A percentile compares a stretch with the other conserved stretches of the same genome.
Conservation (phyloP, 768 basidiomycete species). For the Lactarius akahatsu region DNA sequence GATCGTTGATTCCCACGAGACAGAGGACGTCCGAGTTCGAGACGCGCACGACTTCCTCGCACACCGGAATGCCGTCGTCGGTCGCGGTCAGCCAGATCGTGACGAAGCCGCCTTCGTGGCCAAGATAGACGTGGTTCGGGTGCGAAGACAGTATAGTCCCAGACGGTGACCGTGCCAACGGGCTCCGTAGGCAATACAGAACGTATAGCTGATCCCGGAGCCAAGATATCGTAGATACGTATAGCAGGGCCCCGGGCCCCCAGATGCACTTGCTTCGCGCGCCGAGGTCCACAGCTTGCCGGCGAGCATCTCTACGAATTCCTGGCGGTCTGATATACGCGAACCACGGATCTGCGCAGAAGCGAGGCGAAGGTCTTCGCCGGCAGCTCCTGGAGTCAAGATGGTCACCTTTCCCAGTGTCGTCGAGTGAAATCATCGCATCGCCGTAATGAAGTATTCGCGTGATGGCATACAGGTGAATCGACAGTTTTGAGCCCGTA, state of each 20-base stretch:
- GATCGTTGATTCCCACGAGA: constrained; percentile 78
- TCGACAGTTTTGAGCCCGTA: constrained; percentile 54
- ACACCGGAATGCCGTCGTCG: constrained; percentile 57
- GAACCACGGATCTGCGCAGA: constrained; percentile 54
- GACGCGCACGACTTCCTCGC: constrained; percentile 76
- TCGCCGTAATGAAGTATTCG: constrained; percentile 71
- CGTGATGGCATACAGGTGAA: constrained; percentile 65
- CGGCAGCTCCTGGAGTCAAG: constrained; percentile 52
- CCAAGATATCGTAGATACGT: constrained; percentile 75
- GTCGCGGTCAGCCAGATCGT: constrained; percentile 71
- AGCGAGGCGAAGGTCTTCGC: constrained; percentile 39
- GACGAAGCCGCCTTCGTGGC: constrained; percentile 89
- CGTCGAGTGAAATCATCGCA: constrained; percentile 81
- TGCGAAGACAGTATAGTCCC: constrained; percentile 72
- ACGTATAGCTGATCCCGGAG: constrained; percentile 53
- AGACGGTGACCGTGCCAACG: constrained; percentile 79
- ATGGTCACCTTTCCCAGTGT: constrained; percentile 79
- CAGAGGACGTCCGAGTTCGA: constrained; percentile 78
- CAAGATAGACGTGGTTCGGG: constrained; percentile 71
- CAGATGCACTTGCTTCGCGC: constrained; percentile 44
- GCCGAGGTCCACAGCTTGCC: constrained; percentile 83
- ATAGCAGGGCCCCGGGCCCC: constrained; percentile 62
- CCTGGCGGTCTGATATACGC: constrained; percentile 77
- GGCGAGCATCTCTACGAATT: constrained; percentile 71
- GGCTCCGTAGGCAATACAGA: constrained; percentile 63